Evolutionary conservation across 2,329 filamentous ascomycete species (phyloP), one percentile per base, ranked within the genome.

Genomic region (Penicillium frequentans): DNA sequence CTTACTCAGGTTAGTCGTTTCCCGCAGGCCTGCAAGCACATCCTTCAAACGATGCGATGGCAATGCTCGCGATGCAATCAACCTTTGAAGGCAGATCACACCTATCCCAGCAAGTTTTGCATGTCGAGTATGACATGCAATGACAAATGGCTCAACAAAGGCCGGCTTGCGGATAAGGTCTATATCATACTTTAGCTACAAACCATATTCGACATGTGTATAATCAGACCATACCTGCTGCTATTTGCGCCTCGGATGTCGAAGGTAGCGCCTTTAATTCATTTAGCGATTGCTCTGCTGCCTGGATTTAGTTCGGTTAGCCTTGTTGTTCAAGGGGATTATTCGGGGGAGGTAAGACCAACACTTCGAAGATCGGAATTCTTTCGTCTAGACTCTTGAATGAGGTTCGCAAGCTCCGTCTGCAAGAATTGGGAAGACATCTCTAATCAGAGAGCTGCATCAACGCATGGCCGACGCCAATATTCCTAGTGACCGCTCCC

Each of bases 371-470:
- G 82, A 69, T 98, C 95, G 66, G 89, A 86, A 75, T 97, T 89
- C 77, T 96, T 98, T 69, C 93, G 86, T 78, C 96, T 98, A 73
- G 93, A 95, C 80, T 99, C 95, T 76, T 96, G 91, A 68, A 96
- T 89, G 73, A 97, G 86, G 78, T 91, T 96, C 70, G 89, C 86
- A 74, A 97, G 85, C 84, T 97, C 93, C 57, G 90, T 88, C 71
- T 88, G 87, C 69, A 97, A 84, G 70, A 96, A 87, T 84, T 96
- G 91, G 69, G 91, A 89, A 75, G 92, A 96, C 92, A 96, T 96
- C 87, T 74, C 73, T 68, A 70, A 65, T 42, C 35, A 37, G 52
- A 53, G 54, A 53, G 59, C 46, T 60, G 61, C 54, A 63, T 70
- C 62, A 71, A 60, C 66, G 59, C 70, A 73, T 73, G 61, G 64